Conservation (phyloP, 192 early-diverging fungal genomes). For the Coemansia sp. region DNA sequence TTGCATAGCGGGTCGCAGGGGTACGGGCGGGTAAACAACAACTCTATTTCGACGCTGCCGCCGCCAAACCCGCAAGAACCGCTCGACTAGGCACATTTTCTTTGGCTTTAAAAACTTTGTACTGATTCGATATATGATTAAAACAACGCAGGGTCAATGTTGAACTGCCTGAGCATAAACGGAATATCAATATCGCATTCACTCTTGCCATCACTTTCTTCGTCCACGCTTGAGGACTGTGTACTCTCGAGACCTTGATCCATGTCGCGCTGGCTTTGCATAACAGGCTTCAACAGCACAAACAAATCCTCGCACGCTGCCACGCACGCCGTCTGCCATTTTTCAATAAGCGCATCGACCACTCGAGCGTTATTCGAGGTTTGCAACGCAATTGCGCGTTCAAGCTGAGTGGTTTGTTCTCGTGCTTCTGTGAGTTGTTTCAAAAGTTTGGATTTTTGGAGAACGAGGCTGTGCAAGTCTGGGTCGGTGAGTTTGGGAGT, state of each 20-base stretch:
- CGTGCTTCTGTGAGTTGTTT: slow-evolving; percentile 14
- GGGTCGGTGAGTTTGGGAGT: neutral
- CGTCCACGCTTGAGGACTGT: neutral
- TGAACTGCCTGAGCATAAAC: slow-evolving; percentile 41
- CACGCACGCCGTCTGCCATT: slow-evolving; percentile 44
- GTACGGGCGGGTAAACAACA: slow-evolving; percentile 22
- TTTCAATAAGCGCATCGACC: slow-evolving; percentile 30
- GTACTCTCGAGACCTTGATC: neutral
- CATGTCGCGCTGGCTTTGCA: slow-evolving; percentile 37
- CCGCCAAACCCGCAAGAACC: slow-evolving; percentile 46
- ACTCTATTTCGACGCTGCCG: slow-evolving; percentile 29
- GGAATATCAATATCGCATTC: slow-evolving; percentile 18
- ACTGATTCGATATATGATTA: slow-evolving; percentile 1
- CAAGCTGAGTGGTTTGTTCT: slow-evolving; percentile 26
- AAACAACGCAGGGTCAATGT: slow-evolving; percentile 42
- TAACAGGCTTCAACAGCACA: slow-evolving; percentile 36
- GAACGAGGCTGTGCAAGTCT: no score
- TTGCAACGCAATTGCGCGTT: slow-evolving; percentile 25
- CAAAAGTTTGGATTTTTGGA: no score
- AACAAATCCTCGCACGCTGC: slow-evolving; percentile 42
- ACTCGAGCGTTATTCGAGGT: slow-evolving; percentile 23
- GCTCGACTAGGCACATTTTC: slow-evolving; percentile 18
- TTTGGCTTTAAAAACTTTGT: neutral
- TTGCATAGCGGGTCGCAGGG: slow-evolving; percentile 13
- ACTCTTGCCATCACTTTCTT: neutral